A percentile compares a stretch with the other conserved stretches of the same genome.
Evolutionary conservation across 257 asterid species (phyloP).

Genomic region (Solanum ossicruentum): DNA sequence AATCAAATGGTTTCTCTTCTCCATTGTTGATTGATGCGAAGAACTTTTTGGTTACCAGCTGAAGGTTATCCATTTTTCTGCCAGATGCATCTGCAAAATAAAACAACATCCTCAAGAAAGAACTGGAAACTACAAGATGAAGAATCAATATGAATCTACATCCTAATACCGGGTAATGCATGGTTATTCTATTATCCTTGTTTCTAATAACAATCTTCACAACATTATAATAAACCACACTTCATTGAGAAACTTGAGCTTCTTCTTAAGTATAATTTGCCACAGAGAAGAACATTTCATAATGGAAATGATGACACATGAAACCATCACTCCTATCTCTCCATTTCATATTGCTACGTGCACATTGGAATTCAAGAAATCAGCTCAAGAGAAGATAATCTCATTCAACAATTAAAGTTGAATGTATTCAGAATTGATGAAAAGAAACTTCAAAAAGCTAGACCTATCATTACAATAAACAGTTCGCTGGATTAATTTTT

Average conservation of each 20-base stretch:
- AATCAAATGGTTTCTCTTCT: conserved; percentile 75
- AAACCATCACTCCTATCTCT: neutral
- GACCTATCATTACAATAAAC: neutral
- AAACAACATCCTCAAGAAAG: conserved; percentile 8
- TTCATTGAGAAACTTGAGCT: neutral
- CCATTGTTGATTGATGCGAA: conserved; percentile 51
- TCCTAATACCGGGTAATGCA: neutral
- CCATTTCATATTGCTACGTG: neutral
- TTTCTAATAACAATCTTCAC: neutral
- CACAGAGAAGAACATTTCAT: neutral
- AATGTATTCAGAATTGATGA: neutral
- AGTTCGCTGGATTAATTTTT: neutral
- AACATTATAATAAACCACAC: neutral
- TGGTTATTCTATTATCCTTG: neutral
- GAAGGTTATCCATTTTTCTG: conserved; percentile 39
- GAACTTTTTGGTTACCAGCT: conserved; percentile 27
- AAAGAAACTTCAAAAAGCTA: neutral
- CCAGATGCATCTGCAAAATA: conserved; percentile 51
- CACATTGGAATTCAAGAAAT: neutral
- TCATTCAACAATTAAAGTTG: neutral
- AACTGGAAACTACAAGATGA: neutral
- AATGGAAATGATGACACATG: neutral
- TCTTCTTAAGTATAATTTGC: neutral
- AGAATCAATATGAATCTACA: neutral
- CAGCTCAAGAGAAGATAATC: neutral